phyloP scores from a whole-genome alignment of 2,329 filamentous ascomycete genomes.

The Fusarium miscanthi region DNA sequence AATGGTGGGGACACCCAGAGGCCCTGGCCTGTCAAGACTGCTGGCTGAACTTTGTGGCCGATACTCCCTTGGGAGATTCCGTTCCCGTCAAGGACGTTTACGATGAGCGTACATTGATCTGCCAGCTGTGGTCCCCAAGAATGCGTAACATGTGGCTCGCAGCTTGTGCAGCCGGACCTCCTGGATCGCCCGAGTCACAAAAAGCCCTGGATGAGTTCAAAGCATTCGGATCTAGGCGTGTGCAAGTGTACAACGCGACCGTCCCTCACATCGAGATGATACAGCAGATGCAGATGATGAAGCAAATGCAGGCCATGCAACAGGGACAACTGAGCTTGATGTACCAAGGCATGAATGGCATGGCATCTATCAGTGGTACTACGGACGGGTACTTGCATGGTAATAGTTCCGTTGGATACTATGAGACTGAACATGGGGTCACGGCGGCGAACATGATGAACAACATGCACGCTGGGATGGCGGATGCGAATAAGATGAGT shows the following conservation, averaged over 20 bases:
- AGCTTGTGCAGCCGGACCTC: slow-evolving; percentile 43
- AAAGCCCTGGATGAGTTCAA: slow-evolving; percentile 43
- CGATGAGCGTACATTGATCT: slow-evolving; percentile 46
- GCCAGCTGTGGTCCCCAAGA: slow-evolving; percentile 53
- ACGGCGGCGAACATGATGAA: slow-evolving; percentile 49
- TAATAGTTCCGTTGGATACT: slow-evolving; percentile 50
- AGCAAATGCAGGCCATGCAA: slow-evolving; percentile 49
- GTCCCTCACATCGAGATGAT: slow-evolving; percentile 48
- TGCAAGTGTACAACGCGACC: slow-evolving; percentile 47
- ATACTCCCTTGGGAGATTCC: slow-evolving; percentile 42
- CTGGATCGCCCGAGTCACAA: slow-evolving; percentile 42
- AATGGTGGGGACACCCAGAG: slow-evolving; percentile 52
- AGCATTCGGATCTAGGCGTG: slow-evolving; percentile 42
- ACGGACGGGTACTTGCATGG: slow-evolving; percentile 50
- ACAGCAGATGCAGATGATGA: slow-evolving; percentile 44
- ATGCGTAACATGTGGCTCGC: slow-evolving; percentile 52
- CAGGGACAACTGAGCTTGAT: slow-evolving; percentile 49
- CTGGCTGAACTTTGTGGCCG: slow-evolving; percentile 46
- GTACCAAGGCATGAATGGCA: slow-evolving; percentile 49
- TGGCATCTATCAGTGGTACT: slow-evolving; percentile 41
- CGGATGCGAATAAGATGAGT: slow-evolving; percentile 40
- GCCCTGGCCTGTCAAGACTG: slow-evolving; percentile 51
- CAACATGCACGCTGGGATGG: slow-evolving; percentile 49
- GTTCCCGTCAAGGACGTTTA: slow-evolving; percentile 43
- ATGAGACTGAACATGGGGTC: slow-evolving; percentile 50